phyloP scores from a whole-genome alignment of 2,329 filamentous ascomycete genomes.

The Torrubiellomyces zombiae region DNA sequence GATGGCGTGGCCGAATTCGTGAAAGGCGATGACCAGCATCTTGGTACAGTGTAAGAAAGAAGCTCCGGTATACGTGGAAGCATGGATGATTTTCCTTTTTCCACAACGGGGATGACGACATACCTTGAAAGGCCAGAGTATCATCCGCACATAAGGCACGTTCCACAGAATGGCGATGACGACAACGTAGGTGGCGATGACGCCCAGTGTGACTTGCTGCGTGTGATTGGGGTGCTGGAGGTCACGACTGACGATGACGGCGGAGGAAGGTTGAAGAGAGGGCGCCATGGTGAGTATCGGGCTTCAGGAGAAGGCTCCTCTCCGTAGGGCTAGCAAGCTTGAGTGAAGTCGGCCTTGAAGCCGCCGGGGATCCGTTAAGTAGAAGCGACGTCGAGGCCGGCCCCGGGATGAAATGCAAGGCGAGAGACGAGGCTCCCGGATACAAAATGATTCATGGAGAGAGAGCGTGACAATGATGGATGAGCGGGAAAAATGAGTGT shows the following conservation, averaged over 20 bases:
- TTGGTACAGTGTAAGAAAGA: conserved; percentile 12
- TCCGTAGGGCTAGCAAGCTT: too few relatives aligned
- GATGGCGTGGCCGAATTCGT: conserved; percentile 64
- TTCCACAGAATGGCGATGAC: conserved; percentile 67
- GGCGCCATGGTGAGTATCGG: conserved; percentile 3
- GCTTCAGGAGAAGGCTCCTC: too few relatives aligned
- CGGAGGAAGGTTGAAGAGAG: not conserved
- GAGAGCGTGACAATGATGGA: too few relatives aligned
- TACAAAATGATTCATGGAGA: too few relatives aligned
- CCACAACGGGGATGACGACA: too few relatives aligned
- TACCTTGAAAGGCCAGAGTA: conserved; percentile 70
- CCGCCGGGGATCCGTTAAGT: too few relatives aligned
- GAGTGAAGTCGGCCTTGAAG: too few relatives aligned
- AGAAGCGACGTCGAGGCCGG: too few relatives aligned
- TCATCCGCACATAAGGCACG: conserved; percentile 56
- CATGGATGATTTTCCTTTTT: too few relatives aligned
- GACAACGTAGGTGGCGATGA: conserved; percentile 57
- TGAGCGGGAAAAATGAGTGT: too few relatives aligned
- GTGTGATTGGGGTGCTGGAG: conserved; percentile 46
- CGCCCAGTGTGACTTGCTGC: conserved; percentile 52
- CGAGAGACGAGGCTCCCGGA: too few relatives aligned
- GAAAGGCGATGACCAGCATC: conserved; percentile 75
- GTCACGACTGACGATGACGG: conserved; percentile 28
- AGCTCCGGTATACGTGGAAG: not conserved
- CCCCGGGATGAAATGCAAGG: too few relatives aligned